Evolutionary conservation across 1,139 yeast species (phyloP), one percentile per base, ranked within the genome.

Genomic region (Blastobotrys elegans): DNA sequence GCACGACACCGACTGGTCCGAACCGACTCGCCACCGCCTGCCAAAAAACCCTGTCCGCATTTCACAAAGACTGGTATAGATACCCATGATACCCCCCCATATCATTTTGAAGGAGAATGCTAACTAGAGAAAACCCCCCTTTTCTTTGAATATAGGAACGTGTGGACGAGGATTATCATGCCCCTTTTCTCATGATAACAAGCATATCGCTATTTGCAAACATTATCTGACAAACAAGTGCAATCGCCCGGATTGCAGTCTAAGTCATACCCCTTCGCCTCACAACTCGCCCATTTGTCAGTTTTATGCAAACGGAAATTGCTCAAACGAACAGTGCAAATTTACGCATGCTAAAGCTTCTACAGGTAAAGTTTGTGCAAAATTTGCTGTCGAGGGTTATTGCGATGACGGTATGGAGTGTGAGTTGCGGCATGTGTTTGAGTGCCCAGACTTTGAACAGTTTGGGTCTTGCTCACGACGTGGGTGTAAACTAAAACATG

Each of bases 381-480:
- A 77, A 29, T 86, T 86, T 68, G 75, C 90, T 1, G 59, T 80
- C 31, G 76, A 77, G 7, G 90, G 92, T 1, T 83, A 77, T 66
- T 85, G 95, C 63, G 75, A 69, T 26, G 62, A 77, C 33, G 95
- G 95, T 0, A 61, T 65, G 20, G 57, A 61, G 33, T 85, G 95
- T 62, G 71, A 74, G 4, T 73, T 76, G 49, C 64, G 75, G 36
- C 95, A 85, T 62, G 66, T 69, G 10, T 74, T 71, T 56, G 78
- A 77, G 49, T 85, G 95, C 63, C 94, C 95, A 0, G 92, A 84
- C 59, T 79, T 73, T 55, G 82, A 78, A 53, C 80, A 78, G 52
- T 68, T 70, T 18, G 84, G 84, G 13, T 59, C 56, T 18, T 85
- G 95, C 63, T 70, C 77, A 0, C 76, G 76, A 1, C 64, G 58